Evolutionary conservation across 2,329 filamentous ascomycete genomes (phyloP).

Genomic region (Colletotrichum eleusines): DNA sequence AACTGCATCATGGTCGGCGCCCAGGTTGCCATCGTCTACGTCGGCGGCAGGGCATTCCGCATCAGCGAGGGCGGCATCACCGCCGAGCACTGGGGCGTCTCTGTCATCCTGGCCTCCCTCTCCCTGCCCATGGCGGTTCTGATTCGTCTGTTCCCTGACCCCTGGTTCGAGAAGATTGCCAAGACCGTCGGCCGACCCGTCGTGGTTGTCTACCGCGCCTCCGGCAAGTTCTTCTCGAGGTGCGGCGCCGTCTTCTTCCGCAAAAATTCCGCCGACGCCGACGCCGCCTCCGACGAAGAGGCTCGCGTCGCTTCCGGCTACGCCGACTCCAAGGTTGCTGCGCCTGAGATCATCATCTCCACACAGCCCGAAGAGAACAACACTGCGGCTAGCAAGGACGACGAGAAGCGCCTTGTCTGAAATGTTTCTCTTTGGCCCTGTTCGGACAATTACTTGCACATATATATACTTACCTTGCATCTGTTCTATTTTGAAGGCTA

Average conservation of each 20-base stretch:
- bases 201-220: constrained; percentile 79
- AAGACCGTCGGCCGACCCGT: constrained; percentile 99
- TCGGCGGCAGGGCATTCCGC: constrained; percentile 67
- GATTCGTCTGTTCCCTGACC: constrained; percentile 64
- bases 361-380: constrained; percentile 22
- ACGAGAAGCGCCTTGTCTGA: constrained; percentile 29
- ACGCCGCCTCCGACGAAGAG: constrained; percentile 18
- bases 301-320: constrained; percentile 10
- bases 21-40: constrained; percentile 69
- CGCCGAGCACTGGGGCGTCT: constrained; percentile 67
- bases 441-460: neutral
- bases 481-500: constrained; percentile 8
- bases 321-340: constrained; percentile 21
- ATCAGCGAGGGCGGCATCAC: constrained; percentile 55
- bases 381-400: constrained; percentile 2
- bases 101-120: constrained; percentile 60
- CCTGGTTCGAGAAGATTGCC: constrained; percentile 89
- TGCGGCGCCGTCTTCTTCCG: constrained; percentile 31
- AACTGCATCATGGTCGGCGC: constrained; percentile 68
- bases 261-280: constrained; percentile 19
- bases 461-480: neutral
- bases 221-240: constrained; percentile 45
- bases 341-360: constrained; percentile 34
- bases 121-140: constrained; percentile 64
- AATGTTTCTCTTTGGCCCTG: neutral